A percentile compares a stretch with the other conserved stretches of the same genome.
Conservation (phyloP, 257 asterid species). For the Gentiana macrophylla region DNA sequence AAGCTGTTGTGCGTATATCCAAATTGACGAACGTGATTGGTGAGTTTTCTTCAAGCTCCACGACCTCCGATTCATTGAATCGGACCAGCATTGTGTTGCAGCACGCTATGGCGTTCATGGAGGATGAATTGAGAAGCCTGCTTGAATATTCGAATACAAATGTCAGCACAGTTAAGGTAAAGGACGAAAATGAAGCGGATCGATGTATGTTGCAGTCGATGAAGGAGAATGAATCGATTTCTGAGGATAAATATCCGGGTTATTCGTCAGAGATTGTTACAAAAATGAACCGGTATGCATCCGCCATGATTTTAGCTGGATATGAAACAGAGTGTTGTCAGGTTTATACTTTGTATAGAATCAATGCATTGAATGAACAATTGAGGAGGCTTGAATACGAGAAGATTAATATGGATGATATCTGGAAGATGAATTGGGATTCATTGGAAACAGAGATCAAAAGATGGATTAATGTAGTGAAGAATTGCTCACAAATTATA, state of each 20-base stretch:
- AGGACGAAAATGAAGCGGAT: conserved; percentile 14
- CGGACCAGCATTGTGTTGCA: conserved; percentile 48
- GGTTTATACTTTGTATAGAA: conserved; percentile 52
- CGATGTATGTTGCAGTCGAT: background rate
- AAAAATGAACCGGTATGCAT: conserved; percentile 41
- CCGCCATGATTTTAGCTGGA: conserved; percentile 58
- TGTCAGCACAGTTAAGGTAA: conserved; percentile 16
- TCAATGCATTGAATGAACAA: conserved; percentile 36
- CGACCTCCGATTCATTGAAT: conserved; percentile 25
- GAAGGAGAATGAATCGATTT: background rate
- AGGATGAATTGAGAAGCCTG: conserved; percentile 50
- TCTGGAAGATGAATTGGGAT: conserved; percentile 58
- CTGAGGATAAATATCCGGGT: conserved; percentile 29
- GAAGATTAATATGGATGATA: conserved; percentile 57
- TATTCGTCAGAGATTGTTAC: conserved; percentile 30
- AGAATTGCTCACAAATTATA: conserved; percentile 26
- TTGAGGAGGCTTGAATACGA: conserved; percentile 50
- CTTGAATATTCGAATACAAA: conserved; percentile 43
- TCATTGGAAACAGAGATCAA: conserved; percentile 53
- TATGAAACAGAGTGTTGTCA: conserved; percentile 66
- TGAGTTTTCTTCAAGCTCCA: conserved; percentile 31
- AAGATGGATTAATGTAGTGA: conserved; percentile 53
- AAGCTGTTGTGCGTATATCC: conserved; percentile 41
- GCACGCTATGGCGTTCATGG: conserved; percentile 63
- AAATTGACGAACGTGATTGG: conserved; percentile 28